phyloP scores from a whole-genome alignment of 495 filamentous ascomycete genomes.

The Trichoderma reesei region DNA sequence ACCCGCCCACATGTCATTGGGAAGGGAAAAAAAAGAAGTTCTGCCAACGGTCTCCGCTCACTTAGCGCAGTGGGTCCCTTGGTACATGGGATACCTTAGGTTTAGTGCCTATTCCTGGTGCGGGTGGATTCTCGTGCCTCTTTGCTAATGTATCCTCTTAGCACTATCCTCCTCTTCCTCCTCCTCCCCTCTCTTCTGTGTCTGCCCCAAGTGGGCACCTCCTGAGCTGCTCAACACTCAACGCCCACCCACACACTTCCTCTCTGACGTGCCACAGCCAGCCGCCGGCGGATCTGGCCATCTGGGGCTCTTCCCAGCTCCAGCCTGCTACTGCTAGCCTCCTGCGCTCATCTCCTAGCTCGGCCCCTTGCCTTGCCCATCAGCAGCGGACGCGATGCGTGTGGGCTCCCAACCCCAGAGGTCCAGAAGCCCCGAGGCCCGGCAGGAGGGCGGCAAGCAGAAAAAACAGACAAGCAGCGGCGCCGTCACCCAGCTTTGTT shows the following conservation, averaged over 20 bases:
- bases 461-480: too few species aligned
- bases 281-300: slow-evolving; percentile 8
- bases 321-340: too few species aligned
- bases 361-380: neutral
- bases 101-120: too few species aligned
- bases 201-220: neutral
- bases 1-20: neutral
- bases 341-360: too few species aligned
- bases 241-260: too few species aligned
- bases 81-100: too few species aligned
- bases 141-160: too few species aligned
- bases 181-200: neutral
- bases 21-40: neutral
- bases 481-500: neutral
- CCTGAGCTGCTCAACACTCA: slow-evolving; percentile 6
- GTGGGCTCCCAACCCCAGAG: neutral
- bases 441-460: neutral
- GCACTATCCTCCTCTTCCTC: neutral
- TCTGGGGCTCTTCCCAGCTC: neutral
- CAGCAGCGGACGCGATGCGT: slow-evolving; percentile 4
- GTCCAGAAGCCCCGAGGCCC: neutral
- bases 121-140: too few species aligned
- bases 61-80: too few species aligned
- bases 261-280: slow-evolving; percentile 7
- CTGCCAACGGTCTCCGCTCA: too few species aligned